Evolutionary conservation across 108 stramenopile species (phyloP).

Genomic region (Schizochytrium sp.): DNA sequence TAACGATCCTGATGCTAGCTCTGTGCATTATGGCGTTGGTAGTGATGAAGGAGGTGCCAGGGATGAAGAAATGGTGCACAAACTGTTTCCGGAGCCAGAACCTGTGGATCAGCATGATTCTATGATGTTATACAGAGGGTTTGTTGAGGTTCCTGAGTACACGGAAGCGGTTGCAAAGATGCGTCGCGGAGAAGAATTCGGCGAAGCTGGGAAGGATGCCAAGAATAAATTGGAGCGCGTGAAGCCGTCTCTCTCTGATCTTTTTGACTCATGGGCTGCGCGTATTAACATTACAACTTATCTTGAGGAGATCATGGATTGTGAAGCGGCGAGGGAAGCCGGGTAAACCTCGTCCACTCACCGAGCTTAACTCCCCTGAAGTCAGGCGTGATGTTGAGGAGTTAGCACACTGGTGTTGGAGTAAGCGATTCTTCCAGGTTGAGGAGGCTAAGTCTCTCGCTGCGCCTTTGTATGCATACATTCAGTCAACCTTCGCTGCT

Average conservation of each 20-base stretch:
- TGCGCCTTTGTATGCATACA: background rate
- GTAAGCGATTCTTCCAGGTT: slow-evolving; percentile 21
- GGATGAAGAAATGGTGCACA: background rate
- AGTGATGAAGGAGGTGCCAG: background rate
- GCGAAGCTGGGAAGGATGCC: background rate
- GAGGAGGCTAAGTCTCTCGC: slow-evolving; percentile 1
- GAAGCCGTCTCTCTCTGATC: background rate
- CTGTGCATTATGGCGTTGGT: too few species aligned
- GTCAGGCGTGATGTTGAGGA: background rate
- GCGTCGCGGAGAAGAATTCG: background rate
- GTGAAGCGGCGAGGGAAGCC: background rate
- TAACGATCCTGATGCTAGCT: too few species aligned
- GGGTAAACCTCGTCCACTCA: background rate
- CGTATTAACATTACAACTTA: slow-evolving; percentile 25
- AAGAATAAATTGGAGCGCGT: background rate
- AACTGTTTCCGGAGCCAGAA: background rate
- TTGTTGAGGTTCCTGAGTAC: slow-evolving; percentile 10
- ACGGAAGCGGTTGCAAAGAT: slow-evolving; percentile 22
- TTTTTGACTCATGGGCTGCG: background rate
- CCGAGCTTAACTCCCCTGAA: background rate
- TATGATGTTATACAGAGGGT: background rate
- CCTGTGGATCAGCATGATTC: slow-evolving; percentile 16
- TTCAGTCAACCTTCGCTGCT: background rate
- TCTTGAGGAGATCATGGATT: slow-evolving; percentile 10
- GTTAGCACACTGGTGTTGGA: slow-evolving; percentile 28